A percentile compares a stretch with the other conserved stretches of the same genome.
These are phyloP conservation scores for Scytalidium sp. DNA, from an alignment of 2,329 filamentous ascomycete species.

Conservation along the genomic window DNA sequence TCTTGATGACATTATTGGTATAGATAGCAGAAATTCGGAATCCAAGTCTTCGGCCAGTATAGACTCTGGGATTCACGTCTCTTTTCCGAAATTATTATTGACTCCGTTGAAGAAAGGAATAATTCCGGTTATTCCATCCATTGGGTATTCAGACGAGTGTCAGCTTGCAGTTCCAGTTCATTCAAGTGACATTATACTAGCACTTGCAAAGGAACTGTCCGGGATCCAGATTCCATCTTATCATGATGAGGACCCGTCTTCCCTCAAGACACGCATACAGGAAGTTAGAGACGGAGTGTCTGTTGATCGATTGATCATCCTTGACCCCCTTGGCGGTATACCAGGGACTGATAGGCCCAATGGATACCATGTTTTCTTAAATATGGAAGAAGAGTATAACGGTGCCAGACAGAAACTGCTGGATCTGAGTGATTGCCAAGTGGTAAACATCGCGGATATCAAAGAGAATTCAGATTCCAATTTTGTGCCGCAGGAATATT, in stretches of 20 bases:
- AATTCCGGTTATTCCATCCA: slow-evolving; percentile 65
- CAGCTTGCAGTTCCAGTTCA: slow-evolving; percentile 45
- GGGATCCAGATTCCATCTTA: slow-evolving; percentile 49
- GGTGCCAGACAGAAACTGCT: slow-evolving; percentile 62
- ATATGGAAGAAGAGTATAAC: slow-evolving; percentile 85
- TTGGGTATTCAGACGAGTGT: slow-evolving; percentile 54
- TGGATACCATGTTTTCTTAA: slow-evolving; percentile 80
- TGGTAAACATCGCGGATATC: background rate
- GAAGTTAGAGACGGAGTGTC: slow-evolving; percentile 50
- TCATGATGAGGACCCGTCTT: slow-evolving; percentile 38
- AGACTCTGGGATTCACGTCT: slow-evolving; percentile 26
- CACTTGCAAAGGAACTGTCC: slow-evolving; percentile 72
- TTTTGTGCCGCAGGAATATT: background rate
- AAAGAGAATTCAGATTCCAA: background rate
- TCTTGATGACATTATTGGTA: slow-evolving; percentile 50
- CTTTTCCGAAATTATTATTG: slow-evolving; percentile 54
- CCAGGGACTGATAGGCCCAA: slow-evolving; percentile 61
- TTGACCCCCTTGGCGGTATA: slow-evolving; percentile 84
- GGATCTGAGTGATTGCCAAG: background rate
- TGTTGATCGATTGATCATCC: slow-evolving; percentile 81
- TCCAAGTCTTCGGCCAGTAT: background rate
- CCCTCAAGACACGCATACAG: slow-evolving; percentile 34
- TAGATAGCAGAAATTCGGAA: slow-evolving; percentile 14
- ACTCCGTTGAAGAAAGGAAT: slow-evolving; percentile 64
- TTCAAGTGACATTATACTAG: slow-evolving; percentile 67